Base-by-base conservation (phyloP, 306 rosid species). In the Rosa rugosa region DNA sequence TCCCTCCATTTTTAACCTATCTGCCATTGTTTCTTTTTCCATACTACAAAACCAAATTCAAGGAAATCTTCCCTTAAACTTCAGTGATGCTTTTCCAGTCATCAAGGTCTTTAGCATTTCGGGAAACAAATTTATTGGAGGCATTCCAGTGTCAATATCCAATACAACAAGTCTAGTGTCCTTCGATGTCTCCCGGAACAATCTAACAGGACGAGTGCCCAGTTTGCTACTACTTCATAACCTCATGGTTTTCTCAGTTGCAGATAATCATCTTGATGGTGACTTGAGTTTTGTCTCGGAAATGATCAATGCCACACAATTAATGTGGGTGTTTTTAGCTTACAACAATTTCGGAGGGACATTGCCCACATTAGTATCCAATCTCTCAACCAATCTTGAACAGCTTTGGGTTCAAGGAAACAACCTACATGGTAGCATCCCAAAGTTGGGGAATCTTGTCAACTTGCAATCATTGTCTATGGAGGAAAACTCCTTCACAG, bases 1-100 rank as follows among this genome's bases (percentile, higher is more conserved):
- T 76, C 9, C 11, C 3, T 84, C 82, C 23, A 27, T 84, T 11
- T 83, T 14, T 18, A 80, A 80, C 41, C 40, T 84, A 25, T 84
- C 86, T 36, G 34, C 72, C 6, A 62, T 76, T 40, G 25, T 9
- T 0, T 0, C 1, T 9, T 20, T 83, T 16, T 14, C 63, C 0
- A 0, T 38, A 0, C 0, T 69, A 4, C 0, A 0, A 0, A 72
- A 83, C 42, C 41, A 46, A 0, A 9, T 84, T 31, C 49, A 1
- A 0, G 79, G 53, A 2, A 54, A 68, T 17, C 12, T 59, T 4
- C 84, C 78, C 5, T 6, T 62, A 23, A 0, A 10, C 38, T 25
- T 60, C 8, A 9, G 67, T 0, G 0, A 3, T 60, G 67, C 67
- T 4, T 25, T 25, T 60, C 40, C 64, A 0, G 0, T 25, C 36